phyloP scores from a whole-genome alignment of 495 filamentous ascomycete species.

The Aspergillus coremiiformis region DNA sequence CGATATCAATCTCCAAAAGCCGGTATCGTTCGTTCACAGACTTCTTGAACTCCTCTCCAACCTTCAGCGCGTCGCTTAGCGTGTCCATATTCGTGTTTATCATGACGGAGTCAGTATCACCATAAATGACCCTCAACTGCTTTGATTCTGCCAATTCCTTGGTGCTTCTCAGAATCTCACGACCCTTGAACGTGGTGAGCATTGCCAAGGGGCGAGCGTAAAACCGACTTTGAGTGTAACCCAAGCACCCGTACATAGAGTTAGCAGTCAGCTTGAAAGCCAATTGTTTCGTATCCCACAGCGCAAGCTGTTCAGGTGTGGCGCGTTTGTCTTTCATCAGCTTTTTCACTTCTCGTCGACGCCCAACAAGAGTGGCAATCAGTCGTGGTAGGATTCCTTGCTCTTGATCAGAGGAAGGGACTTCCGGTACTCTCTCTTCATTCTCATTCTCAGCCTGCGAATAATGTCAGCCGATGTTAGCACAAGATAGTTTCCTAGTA shows the following conservation, averaged over 20 bases:
- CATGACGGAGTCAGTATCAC: conserved; percentile 99
- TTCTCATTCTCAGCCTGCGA: conserved; percentile 64
- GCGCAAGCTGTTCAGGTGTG: conserved; percentile 74
- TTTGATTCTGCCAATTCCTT: conserved; percentile 90
- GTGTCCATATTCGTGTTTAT: conserved; percentile 97
- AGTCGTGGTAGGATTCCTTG: conserved; percentile 82
- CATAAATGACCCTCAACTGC: conserved; percentile 88
- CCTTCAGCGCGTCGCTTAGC: conserved; percentile 79
- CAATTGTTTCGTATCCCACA: conserved; percentile 98
- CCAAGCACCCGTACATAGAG: conserved; percentile 98
- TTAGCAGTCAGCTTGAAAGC: conserved; percentile 96
- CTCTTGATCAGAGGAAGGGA: conserved; percentile 60
- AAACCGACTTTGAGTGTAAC: conserved; percentile 92
- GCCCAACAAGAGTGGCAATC: conserved; percentile 81
- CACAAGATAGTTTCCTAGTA: neutral
- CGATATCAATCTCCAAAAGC: conserved; percentile 92
- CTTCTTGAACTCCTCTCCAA: conserved; percentile 74
- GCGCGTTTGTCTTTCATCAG: conserved; percentile 92
- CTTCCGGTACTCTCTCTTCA: conserved; percentile 64
- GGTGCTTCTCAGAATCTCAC: conserved; percentile 92
- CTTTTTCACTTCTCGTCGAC: conserved; percentile 83
- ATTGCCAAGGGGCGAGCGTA: conserved; percentile 92
- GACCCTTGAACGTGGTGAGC: conserved; percentile 93
- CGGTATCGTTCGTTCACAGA: conserved; percentile 84
- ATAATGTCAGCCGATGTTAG: conserved; percentile 10